Conservation (phyloP, 441 rosid species). For the Jatropha podagrica region DNA sequence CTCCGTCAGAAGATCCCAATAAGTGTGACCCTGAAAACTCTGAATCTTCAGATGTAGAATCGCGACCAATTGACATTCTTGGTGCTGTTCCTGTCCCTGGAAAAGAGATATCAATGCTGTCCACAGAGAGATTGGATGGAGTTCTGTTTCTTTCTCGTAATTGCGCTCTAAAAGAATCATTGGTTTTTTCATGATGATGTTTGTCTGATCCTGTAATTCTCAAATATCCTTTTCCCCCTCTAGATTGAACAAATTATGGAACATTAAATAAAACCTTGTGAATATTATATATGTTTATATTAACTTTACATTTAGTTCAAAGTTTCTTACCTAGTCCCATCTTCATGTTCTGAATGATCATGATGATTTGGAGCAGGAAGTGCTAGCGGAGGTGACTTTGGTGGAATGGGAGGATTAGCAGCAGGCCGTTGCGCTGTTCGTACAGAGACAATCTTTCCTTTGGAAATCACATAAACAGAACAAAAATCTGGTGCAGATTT, state of each 20-base stretch:
- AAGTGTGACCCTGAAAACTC: conserved; percentile 30
- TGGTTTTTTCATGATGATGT: conserved; percentile 29
- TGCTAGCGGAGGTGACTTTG: conserved; percentile 33
- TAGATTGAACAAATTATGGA: conserved; percentile 6
- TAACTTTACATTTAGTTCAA: background rate
- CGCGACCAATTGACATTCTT: conserved; percentile 26
- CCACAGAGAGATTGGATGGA: conserved; percentile 36
- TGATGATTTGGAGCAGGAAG: conserved; percentile 23
- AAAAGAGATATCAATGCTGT: conserved; percentile 32
- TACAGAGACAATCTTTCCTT: conserved; percentile 57
- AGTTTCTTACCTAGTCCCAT: conserved; percentile 35
- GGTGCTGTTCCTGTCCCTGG: conserved; percentile 12
- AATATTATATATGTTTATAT: background rate
- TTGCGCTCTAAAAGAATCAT: conserved; percentile 17
- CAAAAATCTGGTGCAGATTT: conserved; percentile 72
- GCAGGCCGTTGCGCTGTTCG: conserved; percentile 50
- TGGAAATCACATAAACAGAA: conserved; percentile 62
- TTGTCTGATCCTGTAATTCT: conserved; percentile 40
- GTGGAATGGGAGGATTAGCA: conserved; percentile 46
- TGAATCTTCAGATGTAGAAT: conserved; percentile 33
- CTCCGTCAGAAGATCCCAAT: conserved; percentile 45
- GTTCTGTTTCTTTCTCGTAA: conserved; percentile 30
- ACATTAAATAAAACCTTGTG: background rate
- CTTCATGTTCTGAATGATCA: conserved; percentile 37
- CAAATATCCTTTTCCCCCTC: conserved; percentile 28